Base-by-base conservation (phyloP, 2,329 filamentous ascomycete genomes). In the Tetracladium maxilliforme region DNA sequence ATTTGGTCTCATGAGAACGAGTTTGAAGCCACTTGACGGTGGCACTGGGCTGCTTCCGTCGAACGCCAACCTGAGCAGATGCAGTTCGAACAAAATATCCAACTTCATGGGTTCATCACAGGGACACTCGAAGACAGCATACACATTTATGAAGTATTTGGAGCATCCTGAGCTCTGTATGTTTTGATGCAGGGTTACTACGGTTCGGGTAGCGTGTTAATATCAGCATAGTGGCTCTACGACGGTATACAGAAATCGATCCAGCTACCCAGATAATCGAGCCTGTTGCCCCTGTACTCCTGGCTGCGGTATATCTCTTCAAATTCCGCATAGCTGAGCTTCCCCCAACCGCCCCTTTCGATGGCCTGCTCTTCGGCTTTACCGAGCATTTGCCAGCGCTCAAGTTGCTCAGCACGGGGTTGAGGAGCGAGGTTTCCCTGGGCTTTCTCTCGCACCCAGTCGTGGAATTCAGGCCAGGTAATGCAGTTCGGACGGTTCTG, bases 251-350 rank as follows among this genome's bases (percentile, higher is more conserved):
- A 77, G 45, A 75, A 73, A 45, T 94, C 86, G 48, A 94, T 81
- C 87, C 87, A 95, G 40, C 71, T 81, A 31, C 81, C 81, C 23
- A 94, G 60, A 48, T 93, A 87, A 37, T 81, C 79, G 32, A 86
- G 60, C 26, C 75, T 55, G 42, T 71, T 70, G 10, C 62, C 64
- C 15, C 57, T 53, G 14, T 70, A 68, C 35, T 74, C 67, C 23
- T 72, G 64, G n/a, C 61, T 60, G 37, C 71, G 69, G 54, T 90
- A 82, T 24, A 76, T 73, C 19, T 57, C 56, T 40, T 81, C 73
- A 49, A 95, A 92, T 48, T 95, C 90, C 2, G 66, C 61, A 35
- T 75, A 86, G 42, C 54, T 79, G 23, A 95, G 56, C 41, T 73
- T 70, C 2, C 83, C 87, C 51, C 73, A 79, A 1, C 84, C 86